phyloP scores from a whole-genome alignment of 495 filamentous ascomycete species.

The Glutinoglossum americanum region DNA sequence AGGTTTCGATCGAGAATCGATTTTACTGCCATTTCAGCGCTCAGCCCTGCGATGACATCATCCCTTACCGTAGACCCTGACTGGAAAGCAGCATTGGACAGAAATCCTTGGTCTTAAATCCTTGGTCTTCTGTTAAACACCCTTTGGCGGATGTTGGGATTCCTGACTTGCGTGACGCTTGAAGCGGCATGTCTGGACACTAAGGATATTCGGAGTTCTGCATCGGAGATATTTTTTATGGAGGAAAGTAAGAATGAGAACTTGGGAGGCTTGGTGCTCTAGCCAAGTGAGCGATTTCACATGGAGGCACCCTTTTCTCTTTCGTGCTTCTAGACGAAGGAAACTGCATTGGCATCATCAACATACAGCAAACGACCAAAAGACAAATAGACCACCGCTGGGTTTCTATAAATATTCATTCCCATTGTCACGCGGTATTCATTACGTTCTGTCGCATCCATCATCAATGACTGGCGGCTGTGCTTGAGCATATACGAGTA shows the following conservation, averaged over 20 bases:
- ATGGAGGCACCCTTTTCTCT: neutral
- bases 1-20: neutral
- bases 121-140: neutral
- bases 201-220: neutral
- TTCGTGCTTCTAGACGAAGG: neutral
- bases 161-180: neutral
- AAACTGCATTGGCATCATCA: conserved; percentile 1
- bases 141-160: no score
- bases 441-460: neutral
- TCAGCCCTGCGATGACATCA: neutral
- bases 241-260: neutral
- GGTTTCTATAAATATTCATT: neutral
- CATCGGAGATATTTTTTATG: neutral
- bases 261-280: neutral
- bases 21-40: neutral
- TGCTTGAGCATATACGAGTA: neutral
- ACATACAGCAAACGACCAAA: neutral
- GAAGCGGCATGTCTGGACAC: neutral
- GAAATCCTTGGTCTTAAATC: neutral
- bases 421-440: neutral
- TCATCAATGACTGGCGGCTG: neutral
- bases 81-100: neutral
- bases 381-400: neutral
- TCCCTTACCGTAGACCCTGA: neutral
- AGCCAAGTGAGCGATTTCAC: neutral